phyloP scores from a whole-genome alignment of 108 stramenopile genomes.

The Stephanodiscus minutulus region DNA sequence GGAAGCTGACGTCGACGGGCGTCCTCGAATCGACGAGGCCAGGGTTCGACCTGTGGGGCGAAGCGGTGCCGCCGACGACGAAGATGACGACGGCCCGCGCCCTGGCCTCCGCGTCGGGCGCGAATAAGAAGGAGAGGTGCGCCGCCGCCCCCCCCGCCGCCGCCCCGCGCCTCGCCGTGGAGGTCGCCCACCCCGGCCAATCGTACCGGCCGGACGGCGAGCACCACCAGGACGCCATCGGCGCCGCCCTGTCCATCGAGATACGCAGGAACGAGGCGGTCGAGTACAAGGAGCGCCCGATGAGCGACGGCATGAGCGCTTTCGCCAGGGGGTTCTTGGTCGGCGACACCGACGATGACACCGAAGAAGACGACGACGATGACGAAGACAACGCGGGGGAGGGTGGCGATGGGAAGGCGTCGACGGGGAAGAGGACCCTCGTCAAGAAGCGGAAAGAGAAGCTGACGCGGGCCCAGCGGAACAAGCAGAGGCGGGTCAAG shows the following conservation, averaged over 20 bases:
- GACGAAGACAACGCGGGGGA: constrained; percentile 56
- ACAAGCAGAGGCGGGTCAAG: constrained; percentile 77
- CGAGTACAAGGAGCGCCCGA: constrained; percentile 54
- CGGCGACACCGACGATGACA: constrained; percentile 47
- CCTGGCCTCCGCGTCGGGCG: constrained; percentile 21
- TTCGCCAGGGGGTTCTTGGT: constrained; percentile 69
- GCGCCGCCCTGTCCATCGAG: constrained; percentile 75
- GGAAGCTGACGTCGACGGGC: constrained; percentile 42
- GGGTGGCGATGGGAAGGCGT: constrained; percentile 11
- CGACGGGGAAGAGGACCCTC: not conserved
- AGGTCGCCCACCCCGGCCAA: constrained; percentile 77
- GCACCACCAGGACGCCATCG: constrained; percentile 69
- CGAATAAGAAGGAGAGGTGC: not conserved
- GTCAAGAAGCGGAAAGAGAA: constrained; percentile 66
- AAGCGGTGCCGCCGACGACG: constrained; percentile 7
- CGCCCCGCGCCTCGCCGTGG: constrained; percentile 53
- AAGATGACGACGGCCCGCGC: constrained; percentile 26
- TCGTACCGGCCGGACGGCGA: constrained; percentile 80
- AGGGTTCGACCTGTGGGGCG: constrained; percentile 79
- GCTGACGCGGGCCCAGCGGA: constrained; percentile 81
- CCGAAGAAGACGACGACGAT: constrained; percentile 55
- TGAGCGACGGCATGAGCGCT: constrained; percentile 68
- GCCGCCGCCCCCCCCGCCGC: constrained; percentile 31
- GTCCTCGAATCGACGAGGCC: constrained; percentile 35
- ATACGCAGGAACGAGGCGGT: constrained; percentile 68